A percentile compares a stretch with the other conserved stretches of the same genome.
Evolutionary conservation across 73 alveolate species (phyloP).

Genomic region (Paraurostyla sp.): DNA sequence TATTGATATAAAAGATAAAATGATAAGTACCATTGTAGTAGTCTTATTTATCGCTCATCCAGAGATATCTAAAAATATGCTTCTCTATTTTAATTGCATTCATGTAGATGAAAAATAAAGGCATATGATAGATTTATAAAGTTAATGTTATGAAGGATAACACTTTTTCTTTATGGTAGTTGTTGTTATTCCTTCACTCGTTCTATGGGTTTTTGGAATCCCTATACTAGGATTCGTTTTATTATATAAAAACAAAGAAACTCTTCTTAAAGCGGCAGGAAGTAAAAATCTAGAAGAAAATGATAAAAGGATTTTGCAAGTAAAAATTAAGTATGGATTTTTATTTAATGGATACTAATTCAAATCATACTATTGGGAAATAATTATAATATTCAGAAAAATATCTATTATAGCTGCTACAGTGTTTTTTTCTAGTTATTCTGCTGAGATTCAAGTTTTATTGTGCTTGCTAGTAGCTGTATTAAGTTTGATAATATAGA

Average conservation of each 20-base stretch:
- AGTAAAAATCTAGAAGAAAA: background rate
- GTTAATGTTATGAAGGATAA: conserved; percentile 32
- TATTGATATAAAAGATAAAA: background rate
- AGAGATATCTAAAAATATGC: conserved; percentile 1
- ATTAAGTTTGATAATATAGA: background rate
- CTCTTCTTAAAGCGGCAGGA: too few relatives aligned
- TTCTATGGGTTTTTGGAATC: conserved; percentile 57
- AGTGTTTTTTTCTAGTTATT: too few relatives aligned
- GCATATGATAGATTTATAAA: conserved; percentile 30
- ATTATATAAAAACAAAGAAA: background rate
- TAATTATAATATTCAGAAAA: conserved; percentile 56
- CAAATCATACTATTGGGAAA: conserved; percentile 57
- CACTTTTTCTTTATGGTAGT: background rate
- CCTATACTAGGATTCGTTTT: conserved; percentile 22
- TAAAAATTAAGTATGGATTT: conserved; percentile 58
- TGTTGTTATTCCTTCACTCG: conserved; percentile 41
- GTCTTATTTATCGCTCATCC: conserved; percentile 54
- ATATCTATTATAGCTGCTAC: conserved; percentile 6
- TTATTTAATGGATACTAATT: conserved; percentile 36
- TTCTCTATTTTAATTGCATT: conserved; percentile 30
- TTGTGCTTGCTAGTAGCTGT: conserved; percentile 15
- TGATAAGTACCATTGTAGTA: conserved; percentile 33
- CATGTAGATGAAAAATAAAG: conserved; percentile 10
- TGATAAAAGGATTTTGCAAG: too few relatives aligned
- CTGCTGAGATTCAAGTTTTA: too few relatives aligned